Evolutionary conservation across 2,329 filamentous ascomycete genomes (phyloP), one percentile per base, ranked within the genome.

Genomic region (Helotiales sp.): DNA sequence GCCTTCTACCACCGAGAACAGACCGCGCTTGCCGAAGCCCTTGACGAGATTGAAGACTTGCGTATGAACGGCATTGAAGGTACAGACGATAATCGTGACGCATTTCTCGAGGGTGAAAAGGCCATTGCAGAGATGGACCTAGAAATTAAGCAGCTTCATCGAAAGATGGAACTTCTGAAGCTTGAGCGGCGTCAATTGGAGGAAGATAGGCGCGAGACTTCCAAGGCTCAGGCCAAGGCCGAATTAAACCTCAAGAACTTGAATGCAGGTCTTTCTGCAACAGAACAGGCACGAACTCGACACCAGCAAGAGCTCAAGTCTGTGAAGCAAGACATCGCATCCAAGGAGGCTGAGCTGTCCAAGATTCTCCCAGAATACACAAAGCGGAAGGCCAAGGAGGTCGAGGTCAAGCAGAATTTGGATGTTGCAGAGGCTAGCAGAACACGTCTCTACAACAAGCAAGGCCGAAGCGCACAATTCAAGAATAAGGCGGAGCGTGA

Each of bases 1-100:
- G 95, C 93, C 0, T 93, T 96, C 68, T 92, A 96, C 74, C 88
- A 95, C 66, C 88, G 91, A 61, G 91, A 97, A 69, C 92, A 98
- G 71, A 83, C 88, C 17, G 88, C 89, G 22, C 86, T 96, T 33
- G 81, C 89, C 58, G 84, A 86, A 44, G 85, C 89, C 2, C 81
- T 99, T 17, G 90, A 95, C 54, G 87, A 87, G 56, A 86, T 99
- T 38, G 93, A 98, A 65, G 88, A 88, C 57, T 84, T 86, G 50
- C 85, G 93, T 53, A 88, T 92, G 66, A 89, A 87, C 30, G 92
- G 93, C 1, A 86, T 93, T 27, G 92, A 96, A 63, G 89, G 88
- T 60, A 91, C 90, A 17, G 93, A 96, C 66, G 86, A 88, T 55
- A 91, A 90, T 67, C 87, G 90, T 34, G 81, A 89, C 52, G 82